Percentiles rank a stretch among this genome's conserved stretches.
Conservation (phyloP, 2,329 filamentous ascomycete species). For the Diaporthe ilicicola region DNA sequence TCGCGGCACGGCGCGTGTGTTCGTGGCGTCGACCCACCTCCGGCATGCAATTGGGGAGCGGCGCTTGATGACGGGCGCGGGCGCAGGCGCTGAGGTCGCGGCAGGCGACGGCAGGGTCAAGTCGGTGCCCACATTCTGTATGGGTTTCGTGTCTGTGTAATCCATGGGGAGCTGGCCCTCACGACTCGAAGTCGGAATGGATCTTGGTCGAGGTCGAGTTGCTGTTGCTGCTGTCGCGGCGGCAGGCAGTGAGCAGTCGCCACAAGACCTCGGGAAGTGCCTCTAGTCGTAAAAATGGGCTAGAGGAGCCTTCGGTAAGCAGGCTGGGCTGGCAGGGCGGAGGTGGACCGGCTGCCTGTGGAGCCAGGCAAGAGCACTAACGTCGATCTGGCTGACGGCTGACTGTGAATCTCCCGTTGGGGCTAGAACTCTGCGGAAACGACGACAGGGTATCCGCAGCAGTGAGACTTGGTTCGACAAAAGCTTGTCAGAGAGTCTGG, state of each 20-base stretch:
- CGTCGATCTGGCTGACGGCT: conserved; percentile 20
- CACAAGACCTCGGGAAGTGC: conserved; percentile 20
- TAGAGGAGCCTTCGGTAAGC: conserved; percentile 14
- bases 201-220: conserved; percentile 23
- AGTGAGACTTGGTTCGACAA: not conserved
- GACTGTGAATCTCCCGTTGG: conserved; percentile 17
- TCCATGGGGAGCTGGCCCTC: conserved; percentile 23
- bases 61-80: conserved; percentile 50
- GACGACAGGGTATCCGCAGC: conserved; percentile 14
- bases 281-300: conserved; percentile 11
- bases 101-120: conserved; percentile 23
- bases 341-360: not conserved
- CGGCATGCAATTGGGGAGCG: conserved; percentile 62
- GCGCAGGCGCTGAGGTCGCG: conserved; percentile 12
- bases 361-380: conserved; percentile 16
- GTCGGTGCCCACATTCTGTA: conserved; percentile 24
- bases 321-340: not conserved
- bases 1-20: conserved; percentile 6
- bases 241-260: conserved; percentile 20
- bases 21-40: conserved; percentile 49
- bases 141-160: conserved; percentile 17
- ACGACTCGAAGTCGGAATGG: conserved; percentile 24
- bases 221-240: conserved; percentile 16
- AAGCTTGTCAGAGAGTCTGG: conserved; percentile 8
- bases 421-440: conserved; percentile 21